A percentile compares a stretch with the other conserved stretches of the same genome.
These are phyloP conservation scores for Penicillium sp. DNA, from an alignment of 2,329 filamentous ascomycete species.

Conservation along the genomic window DNA sequence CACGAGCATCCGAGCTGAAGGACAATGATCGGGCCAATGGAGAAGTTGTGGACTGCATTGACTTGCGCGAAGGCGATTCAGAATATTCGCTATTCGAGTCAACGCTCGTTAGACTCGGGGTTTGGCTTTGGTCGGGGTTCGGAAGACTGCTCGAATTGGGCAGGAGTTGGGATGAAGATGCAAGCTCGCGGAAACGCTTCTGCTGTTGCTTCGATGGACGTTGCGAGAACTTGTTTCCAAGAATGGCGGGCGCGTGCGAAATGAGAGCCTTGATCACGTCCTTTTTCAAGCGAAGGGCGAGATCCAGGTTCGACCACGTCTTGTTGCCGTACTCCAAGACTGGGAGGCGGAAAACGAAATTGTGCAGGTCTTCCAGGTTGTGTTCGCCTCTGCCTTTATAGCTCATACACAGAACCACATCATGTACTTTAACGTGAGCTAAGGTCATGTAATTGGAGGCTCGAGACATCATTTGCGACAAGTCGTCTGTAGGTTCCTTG, in stretches of 20 bases:
- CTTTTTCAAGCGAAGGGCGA: constrained; percentile 88
- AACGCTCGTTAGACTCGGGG: constrained; percentile 35
- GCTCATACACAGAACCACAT: constrained; percentile 89
- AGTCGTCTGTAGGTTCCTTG: constrained; percentile 73
- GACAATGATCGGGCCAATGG: constrained; percentile 38
- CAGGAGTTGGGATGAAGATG: constrained; percentile 69
- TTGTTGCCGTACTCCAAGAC: constrained; percentile 97
- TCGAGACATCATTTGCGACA: constrained; percentile 93
- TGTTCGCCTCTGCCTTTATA: constrained; percentile 96
- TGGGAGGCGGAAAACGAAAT: constrained; percentile 94
- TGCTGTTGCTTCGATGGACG: constrained; percentile 81
- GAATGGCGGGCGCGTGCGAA: constrained; percentile 91
- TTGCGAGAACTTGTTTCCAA: constrained; percentile 93
- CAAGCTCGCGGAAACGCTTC: constrained; percentile 75
- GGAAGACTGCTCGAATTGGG: constrained; percentile 39
- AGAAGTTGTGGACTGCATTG: constrained; percentile 37
- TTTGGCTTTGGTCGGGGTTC: constrained; percentile 29
- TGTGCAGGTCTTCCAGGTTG: constrained; percentile 94
- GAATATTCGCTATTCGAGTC: constrained; percentile 42
- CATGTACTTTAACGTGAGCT: constrained; percentile 89
- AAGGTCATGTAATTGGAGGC: constrained; percentile 98
- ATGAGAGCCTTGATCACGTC: constrained; percentile 92
- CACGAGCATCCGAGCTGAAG: constrained; percentile 32
- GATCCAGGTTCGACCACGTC: constrained; percentile 96
- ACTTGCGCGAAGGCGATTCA: constrained; percentile 36